Evolutionary conservation across 164 flowering plant genomes (phyloP).

Genomic region (Dillenia turbinata): DNA sequence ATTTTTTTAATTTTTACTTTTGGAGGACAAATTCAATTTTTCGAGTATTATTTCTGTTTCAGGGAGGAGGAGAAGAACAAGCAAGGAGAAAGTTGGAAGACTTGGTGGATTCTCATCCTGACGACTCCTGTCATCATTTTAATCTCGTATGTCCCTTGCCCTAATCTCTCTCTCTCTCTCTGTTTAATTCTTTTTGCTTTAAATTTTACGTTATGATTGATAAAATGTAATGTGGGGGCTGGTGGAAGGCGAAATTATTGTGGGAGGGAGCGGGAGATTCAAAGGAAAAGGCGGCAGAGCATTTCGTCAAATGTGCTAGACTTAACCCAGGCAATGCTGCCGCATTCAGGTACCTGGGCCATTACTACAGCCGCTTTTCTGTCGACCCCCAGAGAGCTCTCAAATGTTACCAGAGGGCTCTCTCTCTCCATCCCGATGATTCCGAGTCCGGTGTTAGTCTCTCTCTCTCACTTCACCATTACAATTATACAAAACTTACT

Average conservation of each 20-base stretch:
- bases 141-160: conserved; percentile 35
- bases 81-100: conserved; percentile 26
- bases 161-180: neutral
- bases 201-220: too few relatives aligned
- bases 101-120: conserved; percentile 37
- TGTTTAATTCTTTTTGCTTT: neutral
- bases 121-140: conserved; percentile 51
- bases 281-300: conserved; percentile 70
- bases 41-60: conserved; percentile 1
- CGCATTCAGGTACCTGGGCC: conserved; percentile 72
- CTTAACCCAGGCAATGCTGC: conserved; percentile 64
- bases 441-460: conserved; percentile 59
- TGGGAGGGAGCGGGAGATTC: conserved; percentile 16
- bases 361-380: conserved; percentile 45
- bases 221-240: too few relatives aligned
- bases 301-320: conserved; percentile 64
- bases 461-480: too few relatives aligned
- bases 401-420: conserved; percentile 87
- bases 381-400: conserved; percentile 55
- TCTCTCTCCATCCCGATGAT: conserved; percentile 69
- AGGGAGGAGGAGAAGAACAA: conserved; percentile 13
- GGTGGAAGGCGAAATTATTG: too few relatives aligned
- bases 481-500: too few relatives aligned
- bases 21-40: neutral
- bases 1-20: neutral